Evolutionary conservation across 2,329 filamentous ascomycete genomes (phyloP).

Genomic region (Pseudocercospora cruenta): DNA sequence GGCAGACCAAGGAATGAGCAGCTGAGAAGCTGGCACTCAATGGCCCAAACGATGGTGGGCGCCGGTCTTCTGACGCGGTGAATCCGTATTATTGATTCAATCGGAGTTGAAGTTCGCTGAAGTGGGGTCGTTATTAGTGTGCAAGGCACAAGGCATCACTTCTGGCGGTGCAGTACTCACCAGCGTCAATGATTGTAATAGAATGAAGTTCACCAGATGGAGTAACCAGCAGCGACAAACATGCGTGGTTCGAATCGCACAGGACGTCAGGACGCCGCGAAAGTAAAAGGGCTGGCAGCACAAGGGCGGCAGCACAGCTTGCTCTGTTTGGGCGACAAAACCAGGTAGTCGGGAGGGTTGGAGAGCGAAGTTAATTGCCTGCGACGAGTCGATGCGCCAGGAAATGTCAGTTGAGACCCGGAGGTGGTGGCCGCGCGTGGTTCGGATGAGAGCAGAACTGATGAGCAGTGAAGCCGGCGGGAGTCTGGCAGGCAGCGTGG

Average conservation of each 20-base stretch:
- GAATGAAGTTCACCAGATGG: background rate
- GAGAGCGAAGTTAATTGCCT: background rate
- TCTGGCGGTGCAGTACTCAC: conserved; percentile 2
- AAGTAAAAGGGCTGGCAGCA: conserved; percentile 24
- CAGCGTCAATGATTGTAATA: background rate
- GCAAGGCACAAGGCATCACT: conserved; percentile 5
- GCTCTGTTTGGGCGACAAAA: conserved; percentile 18
- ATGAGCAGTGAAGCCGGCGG: background rate
- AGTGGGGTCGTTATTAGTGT: conserved; percentile 7
- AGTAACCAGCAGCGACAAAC: conserved; percentile 6
- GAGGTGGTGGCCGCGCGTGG: background rate
- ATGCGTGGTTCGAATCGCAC: background rate
- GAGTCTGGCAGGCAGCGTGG: background rate
- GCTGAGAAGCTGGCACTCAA: background rate
- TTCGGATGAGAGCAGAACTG: background rate
- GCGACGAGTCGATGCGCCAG: conserved; percentile 15
- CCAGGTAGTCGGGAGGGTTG: conserved; percentile 25
- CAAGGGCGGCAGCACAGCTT: conserved; percentile 20
- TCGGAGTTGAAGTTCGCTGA: conserved; percentile 10
- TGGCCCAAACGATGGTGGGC: conserved; percentile 8
- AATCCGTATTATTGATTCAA: conserved; percentile 8
- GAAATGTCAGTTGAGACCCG: conserved; percentile 11
- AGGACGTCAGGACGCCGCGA: conserved; percentile 17
- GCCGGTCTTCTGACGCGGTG: background rate
- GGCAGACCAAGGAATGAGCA: background rate